These are phyloP conservation scores for Cladobotryum protrusum DNA, from an alignment of 2,329 filamentous ascomycete genomes.

Conservation along the genomic window DNA sequence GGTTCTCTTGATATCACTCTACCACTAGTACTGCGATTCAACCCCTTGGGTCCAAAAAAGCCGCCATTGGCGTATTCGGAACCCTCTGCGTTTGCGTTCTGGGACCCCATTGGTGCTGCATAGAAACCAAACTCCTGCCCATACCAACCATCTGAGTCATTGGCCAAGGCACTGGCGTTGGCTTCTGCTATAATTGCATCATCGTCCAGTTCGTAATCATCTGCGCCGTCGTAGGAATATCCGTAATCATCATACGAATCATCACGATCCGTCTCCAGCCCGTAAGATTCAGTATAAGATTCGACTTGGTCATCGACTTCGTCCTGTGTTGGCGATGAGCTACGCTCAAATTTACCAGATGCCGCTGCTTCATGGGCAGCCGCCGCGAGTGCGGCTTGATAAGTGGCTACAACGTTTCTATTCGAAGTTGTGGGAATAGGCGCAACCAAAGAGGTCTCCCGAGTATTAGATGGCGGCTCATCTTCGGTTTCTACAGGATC, in stretches of 20 bases:
- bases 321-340: slow-evolving; percentile 38
- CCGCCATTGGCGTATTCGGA: slow-evolving; percentile 72
- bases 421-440: slow-evolving; percentile 10
- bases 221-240: slow-evolving; percentile 54
- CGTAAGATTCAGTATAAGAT: neutral
- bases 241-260: slow-evolving; percentile 50
- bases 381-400: slow-evolving; percentile 78
- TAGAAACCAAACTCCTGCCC: slow-evolving; percentile 97
- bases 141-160: slow-evolving; percentile 90
- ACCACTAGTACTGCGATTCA: slow-evolving; percentile 66
- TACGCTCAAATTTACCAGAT: slow-evolving; percentile 67
- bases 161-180: slow-evolving; percentile 87
- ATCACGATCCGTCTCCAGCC: neutral
- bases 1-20: slow-evolving; percentile 73
- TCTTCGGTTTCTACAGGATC: slow-evolving; percentile 2
- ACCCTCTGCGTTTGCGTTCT: slow-evolving; percentile 32
- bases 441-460: slow-evolving; percentile 10
- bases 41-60: slow-evolving; percentile 74
- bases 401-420: slow-evolving; percentile 46
- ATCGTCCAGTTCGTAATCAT: slow-evolving; percentile 67
- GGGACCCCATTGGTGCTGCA: slow-evolving; percentile 50
- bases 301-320: slow-evolving; percentile 12
- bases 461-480: neutral
- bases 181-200: slow-evolving; percentile 91
- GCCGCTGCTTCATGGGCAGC: slow-evolving; percentile 72